Evolutionary conservation across 2,329 filamentous ascomycete genomes (phyloP).

Genomic region (Fusarium aywerte): DNA sequence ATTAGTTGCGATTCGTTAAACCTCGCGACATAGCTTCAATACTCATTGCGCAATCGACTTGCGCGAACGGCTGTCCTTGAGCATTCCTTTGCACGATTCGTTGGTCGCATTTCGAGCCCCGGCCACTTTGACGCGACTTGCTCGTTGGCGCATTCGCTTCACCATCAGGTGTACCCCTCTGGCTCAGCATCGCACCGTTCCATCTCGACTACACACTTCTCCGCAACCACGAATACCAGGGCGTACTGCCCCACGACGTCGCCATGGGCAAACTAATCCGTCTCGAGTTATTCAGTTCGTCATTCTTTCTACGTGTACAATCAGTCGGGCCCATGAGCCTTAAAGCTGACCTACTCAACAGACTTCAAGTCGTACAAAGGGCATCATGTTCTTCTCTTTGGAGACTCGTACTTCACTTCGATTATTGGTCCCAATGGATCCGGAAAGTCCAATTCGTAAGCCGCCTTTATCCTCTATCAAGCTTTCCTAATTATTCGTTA

Average conservation of each 20-base stretch:
- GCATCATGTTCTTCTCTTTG: conserved; percentile 92
- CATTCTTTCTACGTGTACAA: neutral
- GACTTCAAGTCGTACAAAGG: conserved; percentile 99
- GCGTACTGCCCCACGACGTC: conserved; percentile 44
- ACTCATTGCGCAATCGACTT: conserved; percentile 3
- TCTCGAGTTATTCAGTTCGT: conserved; percentile 90
- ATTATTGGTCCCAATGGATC: conserved; percentile 99
- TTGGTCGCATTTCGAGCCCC: conserved; percentile 32
- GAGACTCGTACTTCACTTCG: conserved; percentile 98
- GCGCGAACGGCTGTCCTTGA: neutral
- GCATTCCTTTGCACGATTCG: conserved; percentile 31
- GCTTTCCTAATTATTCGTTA: conserved; percentile 51
- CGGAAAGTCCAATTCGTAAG: conserved; percentile 96
- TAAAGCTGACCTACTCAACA: conserved; percentile 51
- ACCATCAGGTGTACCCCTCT: conserved; percentile 35
- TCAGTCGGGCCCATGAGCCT: conserved; percentile 1
- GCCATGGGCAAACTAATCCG: conserved; percentile 96
- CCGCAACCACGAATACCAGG: conserved; percentile 14
- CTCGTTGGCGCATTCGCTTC: conserved; percentile 37
- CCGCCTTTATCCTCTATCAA: conserved; percentile 34
- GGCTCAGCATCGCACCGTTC: conserved; percentile 17
- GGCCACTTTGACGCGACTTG: conserved; percentile 41
- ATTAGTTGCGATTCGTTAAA: conserved; percentile 7
- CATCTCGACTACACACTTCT: conserved; percentile 11
- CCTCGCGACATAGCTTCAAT: conserved; percentile 15